Evolutionary conservation across 805 yeast genomes (phyloP), one percentile per base, ranked within the genome.

Genomic region (Peterozyma xylosa): DNA sequence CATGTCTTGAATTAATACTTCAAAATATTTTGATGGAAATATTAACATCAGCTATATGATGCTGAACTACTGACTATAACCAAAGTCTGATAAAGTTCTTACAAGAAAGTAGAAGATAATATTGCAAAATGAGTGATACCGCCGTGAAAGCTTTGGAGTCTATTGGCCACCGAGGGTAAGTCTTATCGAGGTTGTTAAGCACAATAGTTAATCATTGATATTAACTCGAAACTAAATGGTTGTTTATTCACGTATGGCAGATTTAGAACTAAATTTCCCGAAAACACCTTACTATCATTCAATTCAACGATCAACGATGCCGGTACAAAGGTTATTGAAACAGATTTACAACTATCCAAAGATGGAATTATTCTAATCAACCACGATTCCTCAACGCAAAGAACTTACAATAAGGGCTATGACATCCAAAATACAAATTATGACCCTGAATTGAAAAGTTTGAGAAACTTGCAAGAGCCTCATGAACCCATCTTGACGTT

Each of bases 341-440:
- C 48, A 1, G 71, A 67, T 50, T 47, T 67, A 10, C 72, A 67
- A 44, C 49, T 65, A 3, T 49, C 70, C 1, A 47, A 49, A 9
- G 72, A 67, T 47, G 53, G 53, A 3, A 43, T 53, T 9, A 49
- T 66, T 14, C 58, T 66, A 2, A 52, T 67, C 16, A 53, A 63
- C 17, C 72, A 67, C 48, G 71, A 67, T 46, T 39, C 55, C 3
- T 50, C 48, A 37, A 61, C 70, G 0, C 40, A 33, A 3, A 48
- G 71, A 27, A 61, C 59, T 0, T 67, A 55, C 49, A 64, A 65
- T n/a, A 50, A 48, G n/a, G 50, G 48, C 10, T 50, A 49, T 21
- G 48, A 48, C 6, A 58, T 67, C 30, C 52, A 57, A 2, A 42
- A 60, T 17, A 51, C 56, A 1, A 49, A 51, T 3, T 62, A 59